Evolutionary conservation across 805 yeast genomes (phyloP), one percentile per base, ranked within the genome.

Genomic region (Kregervanrija fluxuum): DNA sequence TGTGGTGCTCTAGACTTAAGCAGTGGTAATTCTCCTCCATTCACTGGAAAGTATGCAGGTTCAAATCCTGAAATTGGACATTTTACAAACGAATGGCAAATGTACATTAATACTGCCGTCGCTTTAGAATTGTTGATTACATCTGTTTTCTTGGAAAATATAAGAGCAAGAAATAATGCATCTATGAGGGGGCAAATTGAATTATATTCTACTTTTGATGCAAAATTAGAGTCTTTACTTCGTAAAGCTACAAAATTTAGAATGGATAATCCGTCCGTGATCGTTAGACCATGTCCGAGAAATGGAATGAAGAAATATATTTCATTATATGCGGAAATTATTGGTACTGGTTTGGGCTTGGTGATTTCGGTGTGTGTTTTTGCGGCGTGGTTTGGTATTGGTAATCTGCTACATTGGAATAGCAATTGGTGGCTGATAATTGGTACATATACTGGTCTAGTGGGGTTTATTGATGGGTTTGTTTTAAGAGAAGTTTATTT

Each of bases 341-440:
- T 69, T 43, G 73, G 73, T 42, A 61, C 70, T 10, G 70, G 69
- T 48, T 48, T 64, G 30, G 74, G 74, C 37, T 54, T 66, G 2
- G 35, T 57, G 4, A 53, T 69, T 40, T 61, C 67, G 11, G 35
- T 54, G 22, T 47, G 44, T 30, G 72, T 60, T 6, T 59, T 69
- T 43, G 53, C 50, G 12, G 62, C 52, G 28, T 69, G 74, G 74
- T 10, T 66, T n/a, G 57, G 55, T 28, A 54, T 67, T 32, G 74
- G 74, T 33, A 40, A 49, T 30, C 45, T 56, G 15, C 55, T 68
- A 64, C 16, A 54, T 28, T 69, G 64, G 63, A 49, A 51, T 47
- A 61, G 57, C 40, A 56, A 66, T 44, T 69, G 73, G 73, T 69
- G 71, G 71, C 51, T 69, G 35, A 66, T 69, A 37, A 68, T 67